Conservation (phyloP, 192 early-diverging fungal species). For the Coemansia furcata region DNA sequence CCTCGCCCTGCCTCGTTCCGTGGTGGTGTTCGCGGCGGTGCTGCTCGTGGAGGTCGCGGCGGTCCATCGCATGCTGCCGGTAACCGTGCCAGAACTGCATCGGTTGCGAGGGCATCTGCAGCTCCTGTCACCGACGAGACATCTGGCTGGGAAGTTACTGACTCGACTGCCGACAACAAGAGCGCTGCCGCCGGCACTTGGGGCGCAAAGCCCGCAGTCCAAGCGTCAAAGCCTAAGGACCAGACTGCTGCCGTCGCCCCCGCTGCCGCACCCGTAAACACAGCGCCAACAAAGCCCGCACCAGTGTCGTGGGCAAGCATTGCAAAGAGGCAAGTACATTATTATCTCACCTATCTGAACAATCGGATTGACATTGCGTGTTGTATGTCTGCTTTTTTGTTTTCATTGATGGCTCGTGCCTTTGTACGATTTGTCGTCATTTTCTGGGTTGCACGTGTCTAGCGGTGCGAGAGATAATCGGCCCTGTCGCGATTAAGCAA, state of each 20-base stretch:
- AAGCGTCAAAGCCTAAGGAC: conserved; percentile 19
- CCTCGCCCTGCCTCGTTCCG: conserved; percentile 58
- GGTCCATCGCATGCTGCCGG: conserved; percentile 46
- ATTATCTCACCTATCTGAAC: background rate
- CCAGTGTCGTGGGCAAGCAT: conserved; percentile 56
- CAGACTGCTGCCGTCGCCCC: conserved; percentile 4
- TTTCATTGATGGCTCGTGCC: background rate
- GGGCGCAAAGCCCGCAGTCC: conserved; percentile 12
- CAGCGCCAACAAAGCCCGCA: conserved; percentile 41
- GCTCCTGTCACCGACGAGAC: conserved; percentile 2
- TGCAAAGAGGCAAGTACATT: conserved; percentile 46
- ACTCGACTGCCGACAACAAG: conserved; percentile 11
- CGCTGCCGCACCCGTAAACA: conserved; percentile 19
- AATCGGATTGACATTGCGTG: conserved; percentile 3
- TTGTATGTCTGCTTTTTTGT: background rate
- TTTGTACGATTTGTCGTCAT: background rate
- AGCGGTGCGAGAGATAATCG: background rate
- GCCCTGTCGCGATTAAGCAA: background rate
- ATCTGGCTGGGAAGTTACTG: conserved; percentile 40
- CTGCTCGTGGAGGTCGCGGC: conserved; percentile 64
- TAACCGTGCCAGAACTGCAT: conserved; percentile 35
- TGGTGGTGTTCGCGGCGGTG: conserved; percentile 66
- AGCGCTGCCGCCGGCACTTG: conserved; percentile 10
- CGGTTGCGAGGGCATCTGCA: conserved; percentile 28
- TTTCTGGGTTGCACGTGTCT: background rate